These are phyloP conservation scores for Volvariella volvacea DNA, from an alignment of 1,284 basidiomycete genomes.

Conservation along the genomic window DNA sequence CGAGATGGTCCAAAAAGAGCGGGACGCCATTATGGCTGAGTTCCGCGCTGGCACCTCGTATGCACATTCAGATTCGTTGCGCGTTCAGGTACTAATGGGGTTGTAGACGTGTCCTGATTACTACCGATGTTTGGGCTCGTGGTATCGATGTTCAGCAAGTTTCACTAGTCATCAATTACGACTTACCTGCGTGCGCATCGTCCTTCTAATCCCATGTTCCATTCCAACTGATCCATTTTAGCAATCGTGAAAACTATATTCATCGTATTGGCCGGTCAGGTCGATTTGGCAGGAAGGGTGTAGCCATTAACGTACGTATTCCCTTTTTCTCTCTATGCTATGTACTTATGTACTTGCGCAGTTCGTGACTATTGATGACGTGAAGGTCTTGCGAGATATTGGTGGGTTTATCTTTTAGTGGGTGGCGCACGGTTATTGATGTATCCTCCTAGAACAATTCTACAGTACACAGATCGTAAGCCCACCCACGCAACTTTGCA, in stretches of 20 bases:
- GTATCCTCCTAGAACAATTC: constrained; percentile 59
- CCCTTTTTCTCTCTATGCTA: constrained; percentile 5
- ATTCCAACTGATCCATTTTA: constrained; percentile 22
- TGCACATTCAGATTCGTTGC: constrained; percentile 25
- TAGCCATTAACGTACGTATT: constrained; percentile 75
- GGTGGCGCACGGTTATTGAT: constrained; percentile 11
- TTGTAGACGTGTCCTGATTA: constrained; percentile 84
- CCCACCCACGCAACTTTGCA: constrained; percentile 12
- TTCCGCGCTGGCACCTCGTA: constrained; percentile 93
- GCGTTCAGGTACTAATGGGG: constrained; percentile 6
- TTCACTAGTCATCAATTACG: constrained; percentile 97
- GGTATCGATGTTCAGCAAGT: constrained; percentile 99
- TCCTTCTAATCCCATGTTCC: constrained; percentile 5
- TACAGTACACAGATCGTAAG: constrained; percentile 84
- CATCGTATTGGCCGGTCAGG: constrained; percentile 96
- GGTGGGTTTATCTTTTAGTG: constrained; percentile 42
- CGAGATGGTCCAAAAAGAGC: constrained; percentile 98
- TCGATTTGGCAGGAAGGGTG: constrained; percentile 93
- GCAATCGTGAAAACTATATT: constrained; percentile 98
- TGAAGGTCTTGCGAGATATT: constrained; percentile 86
- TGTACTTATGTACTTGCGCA: constrained; percentile 24
- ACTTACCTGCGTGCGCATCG: constrained; percentile 76
- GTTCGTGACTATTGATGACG: constrained; percentile 91
- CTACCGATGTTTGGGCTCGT: constrained; percentile 97
- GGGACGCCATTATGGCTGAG: constrained; percentile 98